These are phyloP conservation scores for Adansonia digitata DNA, from an alignment of 345 rosid genomes.

Conservation along the genomic window DNA sequence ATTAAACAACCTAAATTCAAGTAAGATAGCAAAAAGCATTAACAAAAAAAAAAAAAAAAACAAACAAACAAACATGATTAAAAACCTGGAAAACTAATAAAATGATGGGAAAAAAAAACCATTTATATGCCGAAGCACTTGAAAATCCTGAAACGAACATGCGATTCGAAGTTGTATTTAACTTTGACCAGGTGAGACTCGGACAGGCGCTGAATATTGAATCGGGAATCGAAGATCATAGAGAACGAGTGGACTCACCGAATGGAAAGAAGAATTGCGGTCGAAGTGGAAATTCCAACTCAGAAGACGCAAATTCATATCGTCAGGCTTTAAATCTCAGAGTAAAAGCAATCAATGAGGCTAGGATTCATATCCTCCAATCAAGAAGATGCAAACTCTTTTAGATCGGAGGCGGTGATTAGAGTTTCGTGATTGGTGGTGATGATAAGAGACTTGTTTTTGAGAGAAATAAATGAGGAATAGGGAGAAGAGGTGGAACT, in stretches of 20 bases:
- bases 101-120: too few relatives aligned
- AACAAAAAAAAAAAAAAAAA: too few relatives aligned
- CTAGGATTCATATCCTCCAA: constrained; percentile 38
- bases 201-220: neutral
- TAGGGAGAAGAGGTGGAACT: too few relatives aligned
- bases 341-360: constrained; percentile 41
- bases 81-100: too few relatives aligned
- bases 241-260: constrained; percentile 8
- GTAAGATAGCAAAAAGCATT: too few relatives aligned
- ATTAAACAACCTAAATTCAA: too few relatives aligned
- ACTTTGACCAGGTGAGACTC: too few relatives aligned
- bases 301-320: too few relatives aligned
- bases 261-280: neutral
- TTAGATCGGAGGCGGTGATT: constrained; percentile 37
- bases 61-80: too few relatives aligned
- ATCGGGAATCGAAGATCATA: neutral
- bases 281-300: neutral
- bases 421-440: constrained; percentile 23
- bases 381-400: constrained; percentile 32
- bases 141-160: neutral
- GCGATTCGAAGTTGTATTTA: neutral
- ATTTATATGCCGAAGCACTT: neutral
- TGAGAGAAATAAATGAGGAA: too few relatives aligned
- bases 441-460: constrained; percentile 13
- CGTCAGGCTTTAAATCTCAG: too few relatives aligned